Conservation (phyloP, 2,329 filamentous ascomycete genomes). For the Elsinoe ampelina region DNA sequence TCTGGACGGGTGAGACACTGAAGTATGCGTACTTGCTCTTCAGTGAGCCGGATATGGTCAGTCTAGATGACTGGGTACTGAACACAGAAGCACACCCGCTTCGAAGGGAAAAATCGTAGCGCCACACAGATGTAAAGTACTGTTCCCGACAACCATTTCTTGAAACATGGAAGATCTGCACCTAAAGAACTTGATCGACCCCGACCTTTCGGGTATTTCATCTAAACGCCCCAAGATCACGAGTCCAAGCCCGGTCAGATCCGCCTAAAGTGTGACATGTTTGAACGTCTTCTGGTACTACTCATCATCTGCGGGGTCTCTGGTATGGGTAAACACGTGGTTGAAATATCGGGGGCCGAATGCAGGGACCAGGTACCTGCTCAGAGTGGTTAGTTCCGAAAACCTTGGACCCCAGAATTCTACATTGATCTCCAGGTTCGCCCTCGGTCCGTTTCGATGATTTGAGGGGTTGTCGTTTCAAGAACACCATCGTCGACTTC, state of each 20-base stretch:
- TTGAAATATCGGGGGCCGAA: background rate
- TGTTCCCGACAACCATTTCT: no score
- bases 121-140: background rate
- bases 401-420: background rate
- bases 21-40: conserved; percentile 61
- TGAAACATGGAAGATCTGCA: background rate
- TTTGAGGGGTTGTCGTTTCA: no score
- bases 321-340: background rate
- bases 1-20: conserved; percentile 54
- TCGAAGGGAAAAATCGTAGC: background rate
- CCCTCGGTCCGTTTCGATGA: background rate
- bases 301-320: background rate
- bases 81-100: conserved; percentile 15
- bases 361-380: background rate
- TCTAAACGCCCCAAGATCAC: background rate
- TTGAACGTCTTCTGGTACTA: no score
- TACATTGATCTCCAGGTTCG: background rate
- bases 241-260: background rate
- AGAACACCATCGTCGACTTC: no score
- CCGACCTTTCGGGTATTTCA: background rate
- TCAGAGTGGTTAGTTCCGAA: background rate
- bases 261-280: background rate
- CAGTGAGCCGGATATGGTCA: conserved; percentile 48
- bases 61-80: conserved; percentile 41
- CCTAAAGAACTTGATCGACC: background rate